These are phyloP conservation scores for Apophysomyces ossiformis DNA, from an alignment of 371 early-diverging fungal genomes.

Conservation along the genomic window DNA sequence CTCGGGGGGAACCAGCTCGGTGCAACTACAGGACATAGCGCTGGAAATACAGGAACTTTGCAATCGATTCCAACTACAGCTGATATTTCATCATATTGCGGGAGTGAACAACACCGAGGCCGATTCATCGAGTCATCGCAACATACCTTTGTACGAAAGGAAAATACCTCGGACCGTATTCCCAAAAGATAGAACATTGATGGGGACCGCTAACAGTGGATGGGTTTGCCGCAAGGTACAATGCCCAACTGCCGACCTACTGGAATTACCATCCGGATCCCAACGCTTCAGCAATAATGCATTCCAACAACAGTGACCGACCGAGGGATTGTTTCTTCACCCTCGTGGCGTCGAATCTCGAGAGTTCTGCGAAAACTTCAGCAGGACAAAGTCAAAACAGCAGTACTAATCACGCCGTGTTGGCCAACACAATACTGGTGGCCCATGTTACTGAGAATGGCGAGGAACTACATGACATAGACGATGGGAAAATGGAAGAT, in stretches of 20 bases:
- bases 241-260: slow-evolving; percentile 17
- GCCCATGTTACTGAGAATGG: slow-evolving; percentile 17
- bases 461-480: not conserved
- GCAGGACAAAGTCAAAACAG: slow-evolving; percentile 11
- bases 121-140: slow-evolving; percentile 18
- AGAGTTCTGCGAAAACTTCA: slow-evolving; percentile 26
- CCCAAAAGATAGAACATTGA: slow-evolving; percentile 12
- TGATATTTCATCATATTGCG: slow-evolving; percentile 23
- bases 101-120: slow-evolving; percentile 22
- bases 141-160: slow-evolving; percentile 15
- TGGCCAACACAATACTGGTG: slow-evolving; percentile 34
- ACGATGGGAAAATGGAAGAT: slow-evolving; percentile 6
- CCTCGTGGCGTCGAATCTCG: slow-evolving; percentile 34
- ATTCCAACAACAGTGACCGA: slow-evolving; percentile 30
- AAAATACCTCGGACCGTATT: slow-evolving; percentile 11
- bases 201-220: slow-evolving; percentile 29
- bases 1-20: slow-evolving; percentile 25
- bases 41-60: slow-evolving; percentile 19
- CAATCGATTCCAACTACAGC: slow-evolving; percentile 13
- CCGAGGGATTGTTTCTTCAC: slow-evolving; percentile 24
- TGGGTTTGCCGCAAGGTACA: slow-evolving; percentile 33
- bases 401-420: slow-evolving; percentile 28
- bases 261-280: slow-evolving; percentile 33
- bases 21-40: slow-evolving; percentile 21
- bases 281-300: slow-evolving; percentile 31